Conservation (phyloP, 805 yeast species). For the Yarrowia sp. region DNA sequence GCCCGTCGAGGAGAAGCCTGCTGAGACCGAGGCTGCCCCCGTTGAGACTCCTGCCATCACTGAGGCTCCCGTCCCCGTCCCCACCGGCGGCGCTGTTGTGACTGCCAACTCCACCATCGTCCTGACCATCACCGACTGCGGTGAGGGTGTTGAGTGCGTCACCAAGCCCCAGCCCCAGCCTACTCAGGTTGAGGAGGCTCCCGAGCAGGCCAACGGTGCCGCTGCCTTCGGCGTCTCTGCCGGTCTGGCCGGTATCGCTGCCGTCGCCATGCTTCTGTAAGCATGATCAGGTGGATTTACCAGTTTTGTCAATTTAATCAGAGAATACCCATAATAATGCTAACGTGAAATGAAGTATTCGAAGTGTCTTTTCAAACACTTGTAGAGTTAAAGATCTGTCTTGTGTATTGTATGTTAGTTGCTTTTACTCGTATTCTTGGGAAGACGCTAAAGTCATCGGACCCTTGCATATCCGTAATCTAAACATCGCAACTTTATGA, state of each 20-base stretch:
- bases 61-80: constrained; percentile 37
- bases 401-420: too few relatives aligned
- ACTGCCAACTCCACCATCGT: constrained; percentile 34
- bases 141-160: constrained; percentile 10
- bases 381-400: too few relatives aligned
- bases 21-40: constrained; percentile 15
- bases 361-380: too few relatives aligned
- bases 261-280: constrained; percentile 33
- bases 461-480: too few relatives aligned
- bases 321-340: constrained; percentile 4
- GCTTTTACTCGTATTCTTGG: too few relatives aligned
- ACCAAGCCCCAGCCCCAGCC: constrained; percentile 23
- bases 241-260: constrained; percentile 36
- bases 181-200: constrained; percentile 31
- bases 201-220: constrained; percentile 38
- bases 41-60: constrained; percentile 35
- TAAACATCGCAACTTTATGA: too few relatives aligned
- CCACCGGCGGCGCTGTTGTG: constrained; percentile 34
- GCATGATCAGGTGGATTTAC: not conserved
- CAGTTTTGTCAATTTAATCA: not conserved
- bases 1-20: constrained; percentile 8
- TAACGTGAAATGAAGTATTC: not conserved
- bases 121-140: constrained; percentile 30
- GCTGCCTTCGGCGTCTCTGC: constrained; percentile 35
- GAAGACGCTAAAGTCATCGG: too few relatives aligned